phyloP scores from a whole-genome alignment of 257 asterid genomes.

The Sherardia arvensis region DNA sequence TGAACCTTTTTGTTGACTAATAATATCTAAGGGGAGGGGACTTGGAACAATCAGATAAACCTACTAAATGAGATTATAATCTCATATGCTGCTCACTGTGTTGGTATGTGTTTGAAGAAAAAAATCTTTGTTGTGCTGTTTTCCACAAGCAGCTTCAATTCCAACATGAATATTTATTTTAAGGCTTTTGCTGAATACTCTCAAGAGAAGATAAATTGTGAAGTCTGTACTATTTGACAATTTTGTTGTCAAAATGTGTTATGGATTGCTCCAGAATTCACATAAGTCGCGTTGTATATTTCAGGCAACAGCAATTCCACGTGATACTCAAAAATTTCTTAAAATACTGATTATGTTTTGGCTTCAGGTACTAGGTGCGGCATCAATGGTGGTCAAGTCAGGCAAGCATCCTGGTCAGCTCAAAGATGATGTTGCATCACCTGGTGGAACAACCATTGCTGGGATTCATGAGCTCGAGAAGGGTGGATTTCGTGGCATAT shows the following conservation, averaged over 20 bases:
- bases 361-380: constrained; percentile 86
- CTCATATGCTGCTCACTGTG: neutral
- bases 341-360: neutral
- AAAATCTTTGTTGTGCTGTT: neutral
- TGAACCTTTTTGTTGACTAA: neutral
- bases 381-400: constrained; percentile 48
- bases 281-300: neutral
- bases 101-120: neutral
- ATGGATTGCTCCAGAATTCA: neutral
- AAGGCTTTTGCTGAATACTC: neutral
- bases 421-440: constrained; percentile 94
- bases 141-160: neutral
- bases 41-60: neutral
- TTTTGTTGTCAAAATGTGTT: neutral
- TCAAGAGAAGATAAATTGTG: neutral
- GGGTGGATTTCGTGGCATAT: constrained; percentile 74
- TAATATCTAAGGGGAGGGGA: neutral
- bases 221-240: neutral
- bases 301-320: neutral
- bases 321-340: neutral
- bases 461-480: constrained; percentile 87
- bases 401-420: constrained; percentile 94
- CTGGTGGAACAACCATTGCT: constrained; percentile 88
- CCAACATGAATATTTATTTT: neutral
- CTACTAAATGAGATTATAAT: neutral